Percentiles rank a stretch among this genome's conserved stretches.
Conservation (phyloP, 2,329 filamentous ascomycete genomes). For the Mycosphaerella sp. region DNA sequence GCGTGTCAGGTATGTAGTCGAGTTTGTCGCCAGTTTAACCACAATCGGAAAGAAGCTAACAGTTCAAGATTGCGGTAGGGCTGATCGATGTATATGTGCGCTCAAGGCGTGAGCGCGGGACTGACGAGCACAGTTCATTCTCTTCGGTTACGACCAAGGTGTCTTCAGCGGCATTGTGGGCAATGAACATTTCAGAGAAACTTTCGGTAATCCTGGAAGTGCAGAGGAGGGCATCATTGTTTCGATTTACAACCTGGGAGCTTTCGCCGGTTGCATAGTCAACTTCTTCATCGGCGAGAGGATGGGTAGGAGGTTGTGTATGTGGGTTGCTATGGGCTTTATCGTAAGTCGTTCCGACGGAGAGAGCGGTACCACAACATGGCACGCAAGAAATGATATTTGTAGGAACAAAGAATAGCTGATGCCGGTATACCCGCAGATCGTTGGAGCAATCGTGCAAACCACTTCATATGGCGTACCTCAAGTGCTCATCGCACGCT, state of each 20-base stretch:
- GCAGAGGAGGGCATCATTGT: constrained; percentile 41
- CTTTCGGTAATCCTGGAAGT: constrained; percentile 36
- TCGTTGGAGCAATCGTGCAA: constrained; percentile 43
- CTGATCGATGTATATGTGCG: neutral
- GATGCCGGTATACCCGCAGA: constrained; percentile 12
- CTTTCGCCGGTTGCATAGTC: constrained; percentile 51
- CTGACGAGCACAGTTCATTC: constrained; percentile 25
- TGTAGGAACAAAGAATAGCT: neutral
- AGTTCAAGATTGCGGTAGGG: neutral
- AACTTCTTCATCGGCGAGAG: constrained; percentile 46
- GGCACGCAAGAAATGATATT: neutral
- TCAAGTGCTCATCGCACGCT: constrained; percentile 43
- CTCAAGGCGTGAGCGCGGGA: neutral
- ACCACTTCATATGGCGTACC: constrained; percentile 39
- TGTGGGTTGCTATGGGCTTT: constrained; percentile 43
- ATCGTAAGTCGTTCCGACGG: constrained; percentile 27
- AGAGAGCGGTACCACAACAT: neutral
- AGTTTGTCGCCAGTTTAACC: too few relatives aligned
- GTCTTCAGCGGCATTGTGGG: constrained; percentile 37
- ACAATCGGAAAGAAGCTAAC: neutral
- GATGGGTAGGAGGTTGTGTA: constrained; percentile 44
- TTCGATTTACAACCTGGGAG: constrained; percentile 53
- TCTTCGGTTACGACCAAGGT: constrained; percentile 29
- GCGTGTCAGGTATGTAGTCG: constrained; percentile 23
- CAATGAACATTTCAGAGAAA: constrained; percentile 37